Conservation (phyloP, 2,329 filamentous ascomycete species). For the Fusarium avenaceum region DNA sequence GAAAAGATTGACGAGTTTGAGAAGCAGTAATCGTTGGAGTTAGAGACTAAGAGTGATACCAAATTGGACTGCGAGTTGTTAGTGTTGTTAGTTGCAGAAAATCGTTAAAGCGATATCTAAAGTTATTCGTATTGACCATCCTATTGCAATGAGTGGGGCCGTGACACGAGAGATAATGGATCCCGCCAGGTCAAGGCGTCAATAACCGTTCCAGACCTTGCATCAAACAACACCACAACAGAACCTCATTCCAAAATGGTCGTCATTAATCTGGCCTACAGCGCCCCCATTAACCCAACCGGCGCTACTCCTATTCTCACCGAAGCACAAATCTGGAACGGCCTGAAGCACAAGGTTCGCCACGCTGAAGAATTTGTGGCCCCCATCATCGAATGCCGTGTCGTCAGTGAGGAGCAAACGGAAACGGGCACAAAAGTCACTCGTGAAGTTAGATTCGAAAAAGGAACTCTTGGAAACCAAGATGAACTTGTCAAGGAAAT, state of each 20-base stretch:
- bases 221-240: background rate
- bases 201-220: background rate
- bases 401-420: constrained; percentile 48
- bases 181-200: background rate
- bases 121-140: background rate
- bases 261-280: constrained; percentile 52
- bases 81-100: background rate
- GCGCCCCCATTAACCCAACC: constrained; percentile 54
- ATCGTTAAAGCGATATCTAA: background rate
- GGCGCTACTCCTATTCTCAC: constrained; percentile 50
- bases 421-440: constrained; percentile 41
- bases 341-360: constrained; percentile 55
- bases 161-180: too few species aligned
- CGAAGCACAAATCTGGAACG: constrained; percentile 53
- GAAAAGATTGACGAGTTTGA: constrained; percentile 34
- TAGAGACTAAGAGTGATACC: too few species aligned
- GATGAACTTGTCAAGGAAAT: constrained; percentile 46
- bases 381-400: constrained; percentile 52
- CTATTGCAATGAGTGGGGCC: background rate
- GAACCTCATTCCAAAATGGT: constrained; percentile 48
- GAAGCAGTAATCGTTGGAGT: constrained; percentile 13
- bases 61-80: background rate
- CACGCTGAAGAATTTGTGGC: constrained; percentile 56
- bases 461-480: constrained; percentile 16
- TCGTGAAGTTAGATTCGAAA: constrained; percentile 50